Percentiles rank a stretch among this genome's conserved stretches.
Conservation (phyloP, 495 filamentous ascomycete genomes). For the Daldinia concentrica region DNA sequence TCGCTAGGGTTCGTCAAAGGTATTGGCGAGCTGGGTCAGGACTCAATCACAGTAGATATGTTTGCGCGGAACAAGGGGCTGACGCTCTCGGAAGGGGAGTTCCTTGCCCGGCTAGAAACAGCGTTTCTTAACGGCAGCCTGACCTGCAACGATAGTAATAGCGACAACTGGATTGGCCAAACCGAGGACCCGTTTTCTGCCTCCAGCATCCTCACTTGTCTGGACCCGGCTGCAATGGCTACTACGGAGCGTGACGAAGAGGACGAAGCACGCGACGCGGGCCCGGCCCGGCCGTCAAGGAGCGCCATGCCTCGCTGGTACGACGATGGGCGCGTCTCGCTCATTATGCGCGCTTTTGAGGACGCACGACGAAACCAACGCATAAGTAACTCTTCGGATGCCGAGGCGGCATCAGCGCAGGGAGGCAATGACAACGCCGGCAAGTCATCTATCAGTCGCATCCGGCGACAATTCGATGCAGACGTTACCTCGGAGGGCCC, state of each 20-base stretch:
- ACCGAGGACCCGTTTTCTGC: conserved; percentile 39
- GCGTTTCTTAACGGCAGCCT: background rate
- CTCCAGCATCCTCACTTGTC: conserved; percentile 40
- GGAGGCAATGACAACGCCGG: background rate
- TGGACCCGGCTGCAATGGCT: conserved; percentile 39
- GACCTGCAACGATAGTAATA: background rate
- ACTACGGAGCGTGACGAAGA: conserved; percentile 12
- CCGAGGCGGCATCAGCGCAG: background rate
- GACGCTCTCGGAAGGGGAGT: background rate
- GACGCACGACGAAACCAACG: background rate
- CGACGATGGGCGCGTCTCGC: background rate
- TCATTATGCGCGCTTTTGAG: conserved; percentile 1
- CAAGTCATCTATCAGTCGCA: background rate
- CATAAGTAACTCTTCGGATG: background rate
- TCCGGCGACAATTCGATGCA: background rate
- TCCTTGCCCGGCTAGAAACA: background rate
- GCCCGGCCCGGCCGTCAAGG: background rate
- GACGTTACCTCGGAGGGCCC: background rate
- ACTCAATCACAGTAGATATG: conserved; percentile 12
- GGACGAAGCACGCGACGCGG: conserved; percentile 10
- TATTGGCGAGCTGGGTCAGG: conserved; percentile 8
- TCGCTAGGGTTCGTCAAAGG: conserved; percentile 20
- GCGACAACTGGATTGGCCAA: background rate
- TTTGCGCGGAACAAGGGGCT: conserved; percentile 10
- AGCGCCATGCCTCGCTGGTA: background rate